Evolutionary conservation across 306 rosid species (phyloP).

Genomic region (Pueraria montana): DNA sequence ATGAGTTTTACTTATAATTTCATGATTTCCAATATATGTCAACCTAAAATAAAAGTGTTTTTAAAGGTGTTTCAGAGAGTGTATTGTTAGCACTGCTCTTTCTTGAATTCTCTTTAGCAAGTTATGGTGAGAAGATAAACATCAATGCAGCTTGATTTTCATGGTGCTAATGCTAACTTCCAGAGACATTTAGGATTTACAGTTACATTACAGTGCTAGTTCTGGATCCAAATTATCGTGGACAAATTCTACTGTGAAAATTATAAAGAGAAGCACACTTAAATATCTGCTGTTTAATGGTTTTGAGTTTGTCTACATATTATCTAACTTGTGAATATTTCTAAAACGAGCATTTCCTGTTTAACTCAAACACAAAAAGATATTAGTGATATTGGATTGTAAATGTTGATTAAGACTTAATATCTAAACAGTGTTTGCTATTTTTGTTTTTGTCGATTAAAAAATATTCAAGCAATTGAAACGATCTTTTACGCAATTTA

Average conservation of each 20-base stretch:
- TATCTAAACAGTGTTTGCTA: neutral
- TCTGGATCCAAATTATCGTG: slow-evolving; percentile 15
- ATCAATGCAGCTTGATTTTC: neutral
- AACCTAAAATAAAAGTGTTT: neutral
- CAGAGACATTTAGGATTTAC: neutral
- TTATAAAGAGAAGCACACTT: neutral
- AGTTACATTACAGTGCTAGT: neutral
- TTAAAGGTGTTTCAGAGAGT: neutral
- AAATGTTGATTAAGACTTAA: neutral
- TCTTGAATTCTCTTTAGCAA: neutral
- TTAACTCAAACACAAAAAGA: neutral
- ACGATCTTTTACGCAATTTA: neutral
- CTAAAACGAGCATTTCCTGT: slow-evolving; percentile 10
- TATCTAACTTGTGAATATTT: neutral
- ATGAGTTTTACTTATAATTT: neutral
- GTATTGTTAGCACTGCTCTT: neutral
- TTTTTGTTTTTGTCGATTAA: neutral
- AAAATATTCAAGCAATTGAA: neutral
- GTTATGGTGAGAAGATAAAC: neutral
- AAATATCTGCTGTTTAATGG: neutral
- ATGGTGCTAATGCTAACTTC: neutral
- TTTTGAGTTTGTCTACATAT: neutral
- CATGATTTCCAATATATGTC: neutral
- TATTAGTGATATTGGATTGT: neutral
- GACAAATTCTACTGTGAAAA: neutral